phyloP scores from a whole-genome alignment of 2,329 filamentous ascomycete species.

The Botryotinia globosa region DNA sequence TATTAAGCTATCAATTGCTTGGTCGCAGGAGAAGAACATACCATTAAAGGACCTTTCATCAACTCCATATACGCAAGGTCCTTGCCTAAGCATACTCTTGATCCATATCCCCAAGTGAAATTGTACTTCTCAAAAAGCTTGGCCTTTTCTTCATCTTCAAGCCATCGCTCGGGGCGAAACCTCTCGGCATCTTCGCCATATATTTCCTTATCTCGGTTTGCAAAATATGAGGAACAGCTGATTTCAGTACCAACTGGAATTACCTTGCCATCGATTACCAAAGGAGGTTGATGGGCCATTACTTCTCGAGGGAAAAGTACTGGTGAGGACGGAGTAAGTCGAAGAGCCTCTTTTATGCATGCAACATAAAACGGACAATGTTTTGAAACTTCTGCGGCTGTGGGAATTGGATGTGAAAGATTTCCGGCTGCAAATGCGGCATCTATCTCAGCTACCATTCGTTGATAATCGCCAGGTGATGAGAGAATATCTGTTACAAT shows the following conservation, averaged over 20 bases:
- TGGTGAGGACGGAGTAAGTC: constrained; percentile 9
- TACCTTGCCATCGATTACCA: constrained; percentile 9
- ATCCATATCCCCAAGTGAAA: constrained; percentile 17
- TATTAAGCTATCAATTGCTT: background rate
- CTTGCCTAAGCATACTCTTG: constrained; percentile 14
- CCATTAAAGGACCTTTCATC: constrained; percentile 7
- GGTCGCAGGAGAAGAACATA: background rate
- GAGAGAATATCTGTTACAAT: background rate
- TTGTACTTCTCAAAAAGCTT: constrained; percentile 13
- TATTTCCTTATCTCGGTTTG: constrained; percentile 6
- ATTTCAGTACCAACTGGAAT: constrained; percentile 6
- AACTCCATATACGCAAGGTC: constrained; percentile 17
- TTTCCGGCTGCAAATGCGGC: background rate
- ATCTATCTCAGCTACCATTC: constrained; percentile 8
- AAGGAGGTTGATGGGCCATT: background rate
- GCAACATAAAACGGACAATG: constrained; percentile 6
- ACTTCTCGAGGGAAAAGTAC: constrained; percentile 14
- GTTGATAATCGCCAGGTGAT: background rate
- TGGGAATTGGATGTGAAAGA: background rate
- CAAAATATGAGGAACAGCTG: background rate
- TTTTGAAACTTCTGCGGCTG: background rate
- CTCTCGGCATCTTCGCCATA: constrained; percentile 15
- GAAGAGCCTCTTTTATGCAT: constrained; percentile 15
- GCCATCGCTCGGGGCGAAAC: constrained; percentile 13
- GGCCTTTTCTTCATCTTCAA: background rate